phyloP scores from a whole-genome alignment of 345 rosid genomes.

The Citrus medica region DNA sequence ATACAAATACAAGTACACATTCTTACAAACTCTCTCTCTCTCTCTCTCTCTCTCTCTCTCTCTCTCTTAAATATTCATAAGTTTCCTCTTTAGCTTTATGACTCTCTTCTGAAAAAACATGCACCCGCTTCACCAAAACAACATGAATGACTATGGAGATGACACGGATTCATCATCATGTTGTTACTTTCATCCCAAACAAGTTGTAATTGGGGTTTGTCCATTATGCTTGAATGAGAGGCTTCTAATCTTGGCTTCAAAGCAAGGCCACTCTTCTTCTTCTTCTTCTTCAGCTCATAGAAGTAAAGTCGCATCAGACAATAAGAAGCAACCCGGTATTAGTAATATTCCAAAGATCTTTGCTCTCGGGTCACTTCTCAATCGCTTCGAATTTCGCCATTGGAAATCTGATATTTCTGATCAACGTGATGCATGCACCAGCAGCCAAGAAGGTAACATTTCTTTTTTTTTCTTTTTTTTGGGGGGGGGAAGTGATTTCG shows the following conservation, averaged over 20 bases:
- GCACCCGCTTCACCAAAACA: not conserved
- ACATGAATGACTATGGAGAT: constrained; percentile 57
- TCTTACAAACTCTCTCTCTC: constrained; percentile 3
- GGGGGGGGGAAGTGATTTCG: no score
- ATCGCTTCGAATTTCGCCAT: constrained; percentile 64
- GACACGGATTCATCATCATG: constrained; percentile 43
- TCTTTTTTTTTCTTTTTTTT: not conserved
- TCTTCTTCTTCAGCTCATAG: constrained; percentile 28
- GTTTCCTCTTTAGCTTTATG: not conserved
- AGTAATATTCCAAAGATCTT: constrained; percentile 65
- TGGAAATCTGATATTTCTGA: constrained; percentile 43
- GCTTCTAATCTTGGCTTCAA: constrained; percentile 75
- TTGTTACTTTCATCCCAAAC: constrained; percentile 83
- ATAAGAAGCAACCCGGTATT: constrained; percentile 31
- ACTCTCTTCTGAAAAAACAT: not conserved
- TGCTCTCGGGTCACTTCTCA: constrained; percentile 65
- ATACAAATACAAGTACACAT: not conserved
- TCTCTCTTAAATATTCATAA: not conserved
- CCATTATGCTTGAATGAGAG: constrained; percentile 79
- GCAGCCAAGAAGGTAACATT: constrained; percentile 75
- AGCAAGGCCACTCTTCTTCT: constrained; percentile 41
- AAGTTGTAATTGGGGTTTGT: constrained; percentile 66
- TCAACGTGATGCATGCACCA: constrained; percentile 42
- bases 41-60: not conserved
- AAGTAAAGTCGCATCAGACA: constrained; percentile 12